phyloP scores from a whole-genome alignment of 306 rosid genomes.

The Prosopis cineraria region DNA sequence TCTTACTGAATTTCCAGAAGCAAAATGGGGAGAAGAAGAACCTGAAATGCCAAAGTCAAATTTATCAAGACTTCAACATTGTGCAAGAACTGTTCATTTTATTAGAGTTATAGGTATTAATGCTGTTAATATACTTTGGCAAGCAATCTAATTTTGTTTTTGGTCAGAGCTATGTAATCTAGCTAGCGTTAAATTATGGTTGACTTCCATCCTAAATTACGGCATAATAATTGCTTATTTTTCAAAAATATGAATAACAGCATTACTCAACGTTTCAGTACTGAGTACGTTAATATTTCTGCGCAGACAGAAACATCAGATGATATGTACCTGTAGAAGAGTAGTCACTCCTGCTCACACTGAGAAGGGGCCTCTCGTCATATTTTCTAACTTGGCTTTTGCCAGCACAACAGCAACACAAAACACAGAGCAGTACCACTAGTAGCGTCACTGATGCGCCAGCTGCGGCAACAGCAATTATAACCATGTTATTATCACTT shows the following conservation, averaged over 20 bases:
- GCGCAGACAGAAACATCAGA: not conserved
- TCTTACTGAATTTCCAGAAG: constrained; percentile 56
- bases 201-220: not conserved
- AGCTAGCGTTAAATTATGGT: not conserved
- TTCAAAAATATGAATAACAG: not conserved
- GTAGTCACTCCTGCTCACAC: constrained; percentile 68
- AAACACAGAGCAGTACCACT: constrained; percentile 64
- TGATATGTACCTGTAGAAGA: constrained; percentile 61
- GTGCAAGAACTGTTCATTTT: not conserved
- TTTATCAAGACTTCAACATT: constrained; percentile 26
- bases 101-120: not conserved
- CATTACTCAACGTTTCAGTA: not conserved
- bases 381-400: constrained; percentile 47
- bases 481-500: constrained; percentile 43
- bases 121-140: not conserved
- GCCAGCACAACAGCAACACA: constrained; percentile 40
- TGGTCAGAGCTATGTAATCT: not conserved
- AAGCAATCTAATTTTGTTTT: not conserved
- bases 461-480: constrained; percentile 66
- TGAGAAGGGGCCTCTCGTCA: constrained; percentile 91
- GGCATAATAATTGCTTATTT: not conserved
- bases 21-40: constrained; percentile 42
- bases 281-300: not conserved
- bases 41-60: constrained; percentile 53
- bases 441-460: constrained; percentile 61